These are phyloP conservation scores for Ceratocystis diversiconidia DNA, from an alignment of 2,329 filamentous ascomycete genomes.

Conservation along the genomic window DNA sequence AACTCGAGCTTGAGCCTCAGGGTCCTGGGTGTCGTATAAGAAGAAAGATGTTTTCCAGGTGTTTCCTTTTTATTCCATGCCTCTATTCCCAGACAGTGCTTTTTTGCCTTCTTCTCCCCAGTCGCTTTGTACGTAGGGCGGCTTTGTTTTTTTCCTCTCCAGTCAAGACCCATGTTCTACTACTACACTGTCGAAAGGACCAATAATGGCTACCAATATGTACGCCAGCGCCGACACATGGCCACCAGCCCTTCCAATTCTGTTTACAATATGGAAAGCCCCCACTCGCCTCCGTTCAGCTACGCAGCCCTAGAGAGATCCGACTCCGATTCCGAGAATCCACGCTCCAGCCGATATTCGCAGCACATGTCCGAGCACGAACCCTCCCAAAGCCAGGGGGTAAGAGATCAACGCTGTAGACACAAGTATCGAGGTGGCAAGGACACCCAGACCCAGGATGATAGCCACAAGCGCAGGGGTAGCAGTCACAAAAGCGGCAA, in stretches of 20 bases:
- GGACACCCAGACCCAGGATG: background rate
- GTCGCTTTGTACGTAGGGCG: background rate
- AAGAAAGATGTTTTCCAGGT: background rate
- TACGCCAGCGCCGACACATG: constrained; percentile 2
- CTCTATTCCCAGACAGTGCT: background rate
- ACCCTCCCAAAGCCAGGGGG: background rate
- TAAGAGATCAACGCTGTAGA: background rate
- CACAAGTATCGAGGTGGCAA: background rate
- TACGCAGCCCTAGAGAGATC: background rate
- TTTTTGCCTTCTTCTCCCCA: background rate
- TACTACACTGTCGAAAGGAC: constrained; percentile 6
- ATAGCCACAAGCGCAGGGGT: background rate
- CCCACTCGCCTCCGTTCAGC: background rate
- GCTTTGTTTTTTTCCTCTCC: background rate
- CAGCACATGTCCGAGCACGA: background rate
- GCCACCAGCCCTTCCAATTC: background rate
- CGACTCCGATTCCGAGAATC: background rate
- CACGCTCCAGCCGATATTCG: no score
- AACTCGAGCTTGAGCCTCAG: background rate
- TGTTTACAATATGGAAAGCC: background rate
- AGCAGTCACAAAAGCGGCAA: background rate
- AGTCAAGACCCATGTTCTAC: background rate
- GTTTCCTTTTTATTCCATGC: background rate
- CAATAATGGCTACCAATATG: constrained; percentile 1
- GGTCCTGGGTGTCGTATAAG: background rate